Evolutionary conservation across 495 filamentous ascomycete genomes (phyloP).

Genomic region (Pseudoneurospora amorphoporcata): DNA sequence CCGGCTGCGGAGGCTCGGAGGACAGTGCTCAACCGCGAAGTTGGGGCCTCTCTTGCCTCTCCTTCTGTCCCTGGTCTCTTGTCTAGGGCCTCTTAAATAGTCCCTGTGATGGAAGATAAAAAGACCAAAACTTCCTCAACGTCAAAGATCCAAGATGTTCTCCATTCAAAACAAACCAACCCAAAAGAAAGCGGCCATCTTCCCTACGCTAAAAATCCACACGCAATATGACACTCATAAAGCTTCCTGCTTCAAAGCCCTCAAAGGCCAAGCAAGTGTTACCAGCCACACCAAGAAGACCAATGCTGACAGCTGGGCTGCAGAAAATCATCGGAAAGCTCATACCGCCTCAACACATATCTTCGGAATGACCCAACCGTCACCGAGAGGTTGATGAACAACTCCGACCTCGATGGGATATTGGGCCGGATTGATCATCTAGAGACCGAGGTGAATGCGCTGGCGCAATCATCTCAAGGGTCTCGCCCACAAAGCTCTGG

Average conservation of each 20-base stretch:
- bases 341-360: slow-evolving; percentile 10
- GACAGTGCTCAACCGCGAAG: not conserved
- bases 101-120: not conserved
- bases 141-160: not conserved
- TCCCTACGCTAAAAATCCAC: not conserved
- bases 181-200: not conserved
- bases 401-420: not conserved
- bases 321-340: not conserved
- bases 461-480: slow-evolving; percentile 1
- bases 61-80: not conserved
- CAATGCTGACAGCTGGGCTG: not conserved
- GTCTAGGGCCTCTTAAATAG: not conserved
- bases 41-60: not conserved
- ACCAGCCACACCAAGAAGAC: no score
- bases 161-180: not conserved
- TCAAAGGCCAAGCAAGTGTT: slow-evolving; percentile 14
- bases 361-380: slow-evolving; percentile 6
- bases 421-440: slow-evolving; percentile 2
- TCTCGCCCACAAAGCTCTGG: not conserved
- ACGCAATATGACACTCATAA: not conserved
- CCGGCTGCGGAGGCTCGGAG: not conserved
- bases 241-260: not conserved
- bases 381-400: slow-evolving; percentile 12
- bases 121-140: not conserved
- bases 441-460: slow-evolving; percentile 1